phyloP scores from a whole-genome alignment of 2,329 filamentous ascomycete species.

The Diaporthe sp. region DNA sequence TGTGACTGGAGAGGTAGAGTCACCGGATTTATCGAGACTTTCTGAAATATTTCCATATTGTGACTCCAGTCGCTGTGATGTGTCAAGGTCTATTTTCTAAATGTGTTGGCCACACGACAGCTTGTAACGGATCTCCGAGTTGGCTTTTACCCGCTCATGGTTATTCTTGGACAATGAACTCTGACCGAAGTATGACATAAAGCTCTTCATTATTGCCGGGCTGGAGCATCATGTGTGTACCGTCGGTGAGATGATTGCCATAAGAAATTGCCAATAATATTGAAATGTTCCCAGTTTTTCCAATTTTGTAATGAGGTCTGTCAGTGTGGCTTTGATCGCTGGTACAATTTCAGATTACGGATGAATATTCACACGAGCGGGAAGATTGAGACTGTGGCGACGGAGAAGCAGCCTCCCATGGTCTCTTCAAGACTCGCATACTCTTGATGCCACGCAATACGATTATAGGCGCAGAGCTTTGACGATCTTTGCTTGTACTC shows the following conservation, averaged over 20 bases:
- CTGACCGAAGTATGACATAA: neutral
- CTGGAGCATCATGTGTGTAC: neutral
- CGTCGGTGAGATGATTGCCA: neutral
- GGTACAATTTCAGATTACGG: neutral
- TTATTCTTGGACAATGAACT: neutral
- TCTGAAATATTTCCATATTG: neutral
- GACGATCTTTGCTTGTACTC: rapidly evolving
- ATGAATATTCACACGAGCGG: neutral
- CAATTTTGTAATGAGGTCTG: neutral
- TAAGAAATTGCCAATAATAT: neutral
- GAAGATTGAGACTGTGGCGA: neutral
- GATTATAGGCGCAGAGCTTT: neutral
- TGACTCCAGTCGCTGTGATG: no score
- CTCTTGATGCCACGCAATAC: neutral
- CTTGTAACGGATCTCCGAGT: rapidly evolving
- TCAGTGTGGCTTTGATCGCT: neutral
- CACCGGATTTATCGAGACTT: neutral
- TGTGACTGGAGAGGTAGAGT: neutral
- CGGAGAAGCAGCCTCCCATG: neutral
- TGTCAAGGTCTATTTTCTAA: neutral
- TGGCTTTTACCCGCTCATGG: neutral
- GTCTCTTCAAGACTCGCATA: neutral
- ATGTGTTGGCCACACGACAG: neutral
- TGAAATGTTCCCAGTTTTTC: neutral
- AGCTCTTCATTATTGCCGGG: neutral